phyloP scores from a whole-genome alignment of 192 early-diverging fungal species.

The Thoreauomyces humboldtii region DNA sequence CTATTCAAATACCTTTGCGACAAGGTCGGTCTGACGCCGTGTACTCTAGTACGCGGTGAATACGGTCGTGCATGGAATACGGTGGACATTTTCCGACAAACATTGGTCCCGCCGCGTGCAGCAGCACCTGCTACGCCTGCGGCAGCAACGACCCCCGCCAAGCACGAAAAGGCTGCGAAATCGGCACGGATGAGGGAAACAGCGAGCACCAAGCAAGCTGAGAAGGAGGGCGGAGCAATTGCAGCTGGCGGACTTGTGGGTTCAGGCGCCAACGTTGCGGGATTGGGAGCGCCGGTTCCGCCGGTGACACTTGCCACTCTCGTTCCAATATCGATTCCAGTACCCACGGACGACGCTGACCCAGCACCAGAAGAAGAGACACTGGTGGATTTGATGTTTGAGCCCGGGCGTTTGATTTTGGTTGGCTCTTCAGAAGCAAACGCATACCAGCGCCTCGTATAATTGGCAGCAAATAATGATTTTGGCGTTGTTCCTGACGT shows the following conservation, averaged over 20 bases:
- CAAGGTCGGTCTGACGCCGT: constrained; percentile 40
- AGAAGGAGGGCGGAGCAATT: constrained; percentile 8
- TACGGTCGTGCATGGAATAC: constrained; percentile 55
- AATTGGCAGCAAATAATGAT: too few relatives aligned
- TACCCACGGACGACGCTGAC: constrained; percentile 16
- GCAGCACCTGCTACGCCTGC: background rate
- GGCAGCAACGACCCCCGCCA: constrained; percentile 3
- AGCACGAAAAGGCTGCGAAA: constrained; percentile 20
- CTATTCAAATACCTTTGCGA: constrained; percentile 58
- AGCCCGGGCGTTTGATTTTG: constrained; percentile 41
- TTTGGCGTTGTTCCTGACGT: too few relatives aligned
- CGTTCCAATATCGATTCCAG: constrained; percentile 11
- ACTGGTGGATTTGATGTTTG: constrained; percentile 57
- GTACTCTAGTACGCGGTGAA: constrained; percentile 45
- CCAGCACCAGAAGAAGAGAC: constrained; percentile 28
- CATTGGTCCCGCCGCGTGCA: constrained; percentile 10
- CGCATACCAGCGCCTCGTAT: constrained; percentile 30
- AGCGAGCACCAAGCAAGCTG: background rate
- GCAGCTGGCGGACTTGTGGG: constrained; percentile 21
- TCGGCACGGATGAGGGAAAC: background rate
- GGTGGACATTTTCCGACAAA: constrained; percentile 33
- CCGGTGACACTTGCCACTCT: constrained; percentile 12
- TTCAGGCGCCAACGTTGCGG: background rate
- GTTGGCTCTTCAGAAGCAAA: constrained; percentile 37
- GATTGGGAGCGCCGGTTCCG: background rate